phyloP scores from a whole-genome alignment of 225 moss, liverwort and hornwort species.

The Pseudisothecium myosuroides region DNA sequence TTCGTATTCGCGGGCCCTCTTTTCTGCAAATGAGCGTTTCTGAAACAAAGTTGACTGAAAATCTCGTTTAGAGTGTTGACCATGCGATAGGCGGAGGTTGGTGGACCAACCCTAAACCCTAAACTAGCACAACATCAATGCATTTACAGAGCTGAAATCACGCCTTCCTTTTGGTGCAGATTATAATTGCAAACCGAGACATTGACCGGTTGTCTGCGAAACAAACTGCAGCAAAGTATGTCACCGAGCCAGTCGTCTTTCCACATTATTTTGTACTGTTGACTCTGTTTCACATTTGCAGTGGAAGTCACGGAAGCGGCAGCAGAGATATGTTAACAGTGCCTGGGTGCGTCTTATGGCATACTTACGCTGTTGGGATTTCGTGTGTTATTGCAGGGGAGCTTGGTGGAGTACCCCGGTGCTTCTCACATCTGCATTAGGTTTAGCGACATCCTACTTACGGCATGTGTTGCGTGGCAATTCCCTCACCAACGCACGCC shows the following conservation, averaged over 20 bases:
- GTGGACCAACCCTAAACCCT: background rate
- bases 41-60: background rate
- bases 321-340: background rate
- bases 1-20: background rate
- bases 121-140: too few species aligned
- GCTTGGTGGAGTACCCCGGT: constrained; percentile 47
- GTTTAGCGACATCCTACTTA: constrained; percentile 63
- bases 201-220: constrained; percentile 21
- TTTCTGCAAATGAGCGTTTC: background rate
- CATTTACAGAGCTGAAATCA: background rate
- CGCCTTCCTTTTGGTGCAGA: constrained; percentile 14
- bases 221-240: constrained; percentile 1
- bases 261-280: background rate
- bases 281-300: background rate
- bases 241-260: background rate
- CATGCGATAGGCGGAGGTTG: background rate
- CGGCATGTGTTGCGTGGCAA: constrained; percentile 58
- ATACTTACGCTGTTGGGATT: background rate
- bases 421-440: constrained; percentile 48
- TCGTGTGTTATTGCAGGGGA: background rate
- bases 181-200: constrained; percentile 68
- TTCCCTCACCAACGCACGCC: constrained; percentile 68
- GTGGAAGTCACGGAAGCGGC: background rate
- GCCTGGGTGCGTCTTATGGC: background rate
- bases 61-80: background rate